phyloP scores from a whole-genome alignment of 352 stramenopile species.

The Globisporangium emineosum region DNA sequence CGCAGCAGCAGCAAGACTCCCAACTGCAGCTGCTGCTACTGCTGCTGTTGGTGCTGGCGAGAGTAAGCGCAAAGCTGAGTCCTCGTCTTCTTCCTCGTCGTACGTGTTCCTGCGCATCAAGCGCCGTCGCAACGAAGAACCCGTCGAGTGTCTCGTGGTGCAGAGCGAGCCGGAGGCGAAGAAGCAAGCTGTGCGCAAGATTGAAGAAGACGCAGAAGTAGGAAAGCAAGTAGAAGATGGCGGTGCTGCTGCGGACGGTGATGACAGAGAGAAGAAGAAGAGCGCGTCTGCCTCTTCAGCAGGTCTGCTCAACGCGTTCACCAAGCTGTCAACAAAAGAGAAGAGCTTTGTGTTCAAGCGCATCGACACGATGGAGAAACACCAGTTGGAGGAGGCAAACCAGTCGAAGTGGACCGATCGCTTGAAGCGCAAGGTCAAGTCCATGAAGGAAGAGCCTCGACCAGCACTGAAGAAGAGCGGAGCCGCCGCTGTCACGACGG shows the following conservation, averaged over 20 bases:
- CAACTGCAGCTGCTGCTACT: background rate
- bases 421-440: slow-evolving; percentile 64
- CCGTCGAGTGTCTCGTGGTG: slow-evolving; percentile 63
- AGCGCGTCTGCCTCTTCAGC: slow-evolving; percentile 10
- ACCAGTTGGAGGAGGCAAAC: slow-evolving; percentile 27
- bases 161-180: slow-evolving; percentile 39
- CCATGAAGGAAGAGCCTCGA: slow-evolving; percentile 46
- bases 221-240: slow-evolving; percentile 20
- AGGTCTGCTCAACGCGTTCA: slow-evolving; percentile 54
- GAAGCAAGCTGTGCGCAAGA: slow-evolving; percentile 6
- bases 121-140: slow-evolving; percentile 80
- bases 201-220: slow-evolving; percentile 18
- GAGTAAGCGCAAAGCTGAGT: slow-evolving; percentile 20
- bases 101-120: slow-evolving; percentile 80
- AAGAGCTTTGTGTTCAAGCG: slow-evolving; percentile 79
- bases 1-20: slow-evolving; percentile 8
- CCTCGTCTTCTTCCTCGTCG: slow-evolving; percentile 27
- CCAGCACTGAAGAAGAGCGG: slow-evolving; percentile 28
- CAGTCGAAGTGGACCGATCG: slow-evolving; percentile 59
- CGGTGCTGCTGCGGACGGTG: background rate
- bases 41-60: background rate
- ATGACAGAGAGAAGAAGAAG: background rate
- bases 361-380: slow-evolving; percentile 77
- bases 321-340: slow-evolving; percentile 61
- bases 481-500: background rate